Evolutionary conservation across 306 rosid genomes (phyloP).

Genomic region (Neltuma alba): DNA sequence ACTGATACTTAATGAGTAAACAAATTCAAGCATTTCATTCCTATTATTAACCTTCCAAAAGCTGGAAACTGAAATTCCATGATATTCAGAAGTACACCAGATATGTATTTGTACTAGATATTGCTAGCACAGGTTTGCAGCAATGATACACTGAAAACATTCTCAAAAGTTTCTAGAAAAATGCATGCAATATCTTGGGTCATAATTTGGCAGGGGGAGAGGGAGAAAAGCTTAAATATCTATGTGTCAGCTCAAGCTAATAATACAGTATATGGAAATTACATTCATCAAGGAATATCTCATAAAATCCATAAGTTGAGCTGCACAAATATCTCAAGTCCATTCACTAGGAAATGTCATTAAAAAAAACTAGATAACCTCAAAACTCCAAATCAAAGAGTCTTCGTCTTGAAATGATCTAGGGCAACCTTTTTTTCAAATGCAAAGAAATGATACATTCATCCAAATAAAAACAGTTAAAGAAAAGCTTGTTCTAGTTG

Average conservation of each 20-base stretch:
- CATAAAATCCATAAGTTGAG: background rate
- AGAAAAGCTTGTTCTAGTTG: slow-evolving; percentile 15
- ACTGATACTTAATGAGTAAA: slow-evolving; percentile 6
- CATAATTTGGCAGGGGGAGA: background rate
- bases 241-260: background rate
- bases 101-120: slow-evolving; percentile 7
- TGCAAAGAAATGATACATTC: slow-evolving; percentile 22
- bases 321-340: background rate
- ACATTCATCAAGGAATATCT: background rate
- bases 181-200: background rate
- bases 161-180: background rate
- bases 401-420: slow-evolving; percentile 12
- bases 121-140: slow-evolving; percentile 2
- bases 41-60: slow-evolving; percentile 15
- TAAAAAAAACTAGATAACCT: background rate
- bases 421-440: slow-evolving; percentile 15
- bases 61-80: slow-evolving; percentile 6
- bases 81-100: background rate
- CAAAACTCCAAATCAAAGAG: background rate
- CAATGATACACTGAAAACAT: slow-evolving; percentile 21
- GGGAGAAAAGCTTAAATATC: background rate
- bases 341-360: background rate
- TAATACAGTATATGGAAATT: background rate
- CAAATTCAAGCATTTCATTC: background rate
- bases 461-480: slow-evolving; percentile 26